Conservation (phyloP, 306 rosid genomes). For the Prinsepia uniflora region DNA sequence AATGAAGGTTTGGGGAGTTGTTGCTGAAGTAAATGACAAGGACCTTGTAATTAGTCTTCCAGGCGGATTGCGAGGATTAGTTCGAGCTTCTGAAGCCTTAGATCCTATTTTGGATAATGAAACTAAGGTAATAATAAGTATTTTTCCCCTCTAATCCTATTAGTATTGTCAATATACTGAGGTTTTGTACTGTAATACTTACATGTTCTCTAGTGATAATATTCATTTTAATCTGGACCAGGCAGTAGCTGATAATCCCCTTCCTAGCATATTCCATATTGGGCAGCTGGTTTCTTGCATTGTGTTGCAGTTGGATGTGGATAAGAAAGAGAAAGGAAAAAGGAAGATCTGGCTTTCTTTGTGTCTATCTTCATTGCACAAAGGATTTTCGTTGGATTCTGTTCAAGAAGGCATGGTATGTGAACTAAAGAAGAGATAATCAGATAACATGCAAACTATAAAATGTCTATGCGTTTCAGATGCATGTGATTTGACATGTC, state of each 20-base stretch:
- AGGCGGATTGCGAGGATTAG: conserved; percentile 89
- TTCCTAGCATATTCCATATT: conserved; percentile 53
- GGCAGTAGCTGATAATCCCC: conserved; percentile 52
- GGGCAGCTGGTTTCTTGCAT: conserved; percentile 84
- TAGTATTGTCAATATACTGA: not conserved
- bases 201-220: conserved; percentile 1
- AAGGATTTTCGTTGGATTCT: conserved; percentile 62
- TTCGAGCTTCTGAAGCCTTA: conserved; percentile 67
- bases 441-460: not conserved
- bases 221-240: conserved; percentile 29
- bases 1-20: conserved; percentile 92
- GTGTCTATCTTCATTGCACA: conserved; percentile 76
- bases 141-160: not conserved
- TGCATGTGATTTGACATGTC: no score
- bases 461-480: no score
- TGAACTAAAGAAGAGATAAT: not conserved
- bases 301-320: conserved; percentile 67
- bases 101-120: conserved; percentile 54
- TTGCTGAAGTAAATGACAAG: conserved; percentile 84
- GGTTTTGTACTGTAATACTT: not conserved
- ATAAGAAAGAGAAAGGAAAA: conserved; percentile 72
- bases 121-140: conserved; percentile 41
- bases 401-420: conserved; percentile 94
- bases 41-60: conserved; percentile 85
- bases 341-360: conserved; percentile 92